Evolutionary conservation across 1,284 basidiomycete species (phyloP), one percentile per base, ranked within the genome.

Genomic region (Ceratobasidium sp.): DNA sequence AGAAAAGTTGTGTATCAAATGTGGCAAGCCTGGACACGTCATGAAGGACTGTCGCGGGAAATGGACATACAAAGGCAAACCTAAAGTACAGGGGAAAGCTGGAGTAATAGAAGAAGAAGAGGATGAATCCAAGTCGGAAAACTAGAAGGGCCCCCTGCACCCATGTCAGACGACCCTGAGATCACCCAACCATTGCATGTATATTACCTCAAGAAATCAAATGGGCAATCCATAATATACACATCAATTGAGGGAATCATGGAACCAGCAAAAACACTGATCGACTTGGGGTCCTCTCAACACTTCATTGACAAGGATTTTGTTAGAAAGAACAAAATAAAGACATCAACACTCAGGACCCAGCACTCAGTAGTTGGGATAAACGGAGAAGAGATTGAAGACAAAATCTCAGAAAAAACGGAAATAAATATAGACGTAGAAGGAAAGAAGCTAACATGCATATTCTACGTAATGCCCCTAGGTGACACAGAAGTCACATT

Each of bases 251-350:
- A 37, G 35, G 60, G 60, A 63, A 63, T 63, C 60, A 63, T 45
- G 39, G 60, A 63, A 63, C 61, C 61, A 26, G 23, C 47, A 45
- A 65, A 65, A 49, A 47, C 63, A 28, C 39, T 65, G 10, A 65
- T 65, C 20, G 63, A 65, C 63, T 65, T 42, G 26, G 63, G 63
- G 17, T 54, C 66, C 11, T 54, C 66, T 17, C 4, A 7, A 23
- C 54, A 69, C 51, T 69, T 69, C 33, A 64, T 42, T 45, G 17
- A 45, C 28, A n/a, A 28, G 47, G 42, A 45, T 3, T 42, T 23
- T 6, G 26, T 45, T n/a, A 42, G 33, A 17, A 35, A 13, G 6
- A 42, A 20, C 6, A 15, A 5, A 2, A 15, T 28, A 28, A 8
- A 23, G 3, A 58, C 54, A 6, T 11, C 54, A n/a, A 23, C 20